These are phyloP conservation scores for Xylaria flabelliformis DNA, from an alignment of 495 filamentous ascomycete species.

Conservation along the genomic window DNA sequence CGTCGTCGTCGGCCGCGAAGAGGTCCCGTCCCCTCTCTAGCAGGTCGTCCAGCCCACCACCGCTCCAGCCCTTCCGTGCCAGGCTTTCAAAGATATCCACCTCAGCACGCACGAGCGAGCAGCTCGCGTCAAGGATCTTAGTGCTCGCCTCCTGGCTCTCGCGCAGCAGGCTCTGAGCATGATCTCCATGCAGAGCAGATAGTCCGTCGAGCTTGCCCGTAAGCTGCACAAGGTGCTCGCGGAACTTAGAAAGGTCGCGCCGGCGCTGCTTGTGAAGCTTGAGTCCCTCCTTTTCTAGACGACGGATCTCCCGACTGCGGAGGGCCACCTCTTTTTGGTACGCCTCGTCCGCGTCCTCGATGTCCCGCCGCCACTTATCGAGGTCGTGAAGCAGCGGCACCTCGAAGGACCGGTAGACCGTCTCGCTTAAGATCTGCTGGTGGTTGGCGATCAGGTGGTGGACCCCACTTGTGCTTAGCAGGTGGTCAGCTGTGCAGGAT, in stretches of 20 bases:
- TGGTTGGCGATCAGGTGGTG: slow-evolving; percentile 71
- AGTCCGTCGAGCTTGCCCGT: slow-evolving; percentile 67
- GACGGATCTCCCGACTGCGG: slow-evolving; percentile 61
- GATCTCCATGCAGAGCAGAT: slow-evolving; percentile 62
- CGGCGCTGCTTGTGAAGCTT: slow-evolving; percentile 60
- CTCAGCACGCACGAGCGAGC: slow-evolving; percentile 66
- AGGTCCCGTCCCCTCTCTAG: slow-evolving; percentile 66
- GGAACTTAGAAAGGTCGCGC: slow-evolving; percentile 59
- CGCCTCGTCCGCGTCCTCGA: slow-evolving; percentile 64
- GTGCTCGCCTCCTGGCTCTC: slow-evolving; percentile 65
- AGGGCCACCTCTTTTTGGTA: slow-evolving; percentile 59
- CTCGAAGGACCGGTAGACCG: slow-evolving; percentile 69
- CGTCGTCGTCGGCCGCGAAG: slow-evolving; percentile 58
- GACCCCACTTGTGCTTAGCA: slow-evolving; percentile 64
- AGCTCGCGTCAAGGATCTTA: slow-evolving; percentile 65
- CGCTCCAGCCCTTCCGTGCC: slow-evolving; percentile 68
- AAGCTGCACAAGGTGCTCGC: slow-evolving; percentile 62
- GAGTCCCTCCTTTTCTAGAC: slow-evolving; percentile 65
- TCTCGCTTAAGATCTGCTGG: slow-evolving; percentile 67
- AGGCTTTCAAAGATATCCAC: slow-evolving; percentile 70
- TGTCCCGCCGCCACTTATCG: slow-evolving; percentile 63
- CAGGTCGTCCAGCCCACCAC: slow-evolving; percentile 66
- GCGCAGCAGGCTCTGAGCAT: slow-evolving; percentile 59
- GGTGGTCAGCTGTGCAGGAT: slow-evolving; percentile 62
- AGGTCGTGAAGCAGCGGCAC: slow-evolving; percentile 69